phyloP scores from a whole-genome alignment of 768 basidiomycete species.

The Suillus fuscotomentosus region DNA sequence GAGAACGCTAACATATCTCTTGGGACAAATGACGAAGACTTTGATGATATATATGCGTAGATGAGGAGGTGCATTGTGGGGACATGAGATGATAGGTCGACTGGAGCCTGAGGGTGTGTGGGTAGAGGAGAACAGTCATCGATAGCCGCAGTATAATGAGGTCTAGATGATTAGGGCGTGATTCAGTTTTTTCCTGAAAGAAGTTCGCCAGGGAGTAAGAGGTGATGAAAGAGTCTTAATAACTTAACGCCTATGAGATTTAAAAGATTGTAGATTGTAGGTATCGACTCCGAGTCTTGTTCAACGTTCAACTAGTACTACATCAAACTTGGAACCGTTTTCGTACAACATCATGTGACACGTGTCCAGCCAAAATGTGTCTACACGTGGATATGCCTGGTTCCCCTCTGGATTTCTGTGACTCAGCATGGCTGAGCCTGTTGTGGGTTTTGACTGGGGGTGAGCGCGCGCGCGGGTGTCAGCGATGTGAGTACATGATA shows the following conservation, averaged over 20 bases:
- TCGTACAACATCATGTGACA: too few relatives aligned
- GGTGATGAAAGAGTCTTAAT: conserved; percentile 16
- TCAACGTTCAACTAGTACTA: too few relatives aligned
- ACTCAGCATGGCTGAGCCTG: too few relatives aligned
- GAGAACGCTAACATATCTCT: conserved; percentile 13
- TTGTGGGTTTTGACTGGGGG: too few relatives aligned
- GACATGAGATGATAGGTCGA: conserved; percentile 50
- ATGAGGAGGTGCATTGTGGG: conserved; percentile 71
- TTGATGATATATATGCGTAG: conserved; percentile 65
- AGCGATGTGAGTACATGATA: too few relatives aligned
- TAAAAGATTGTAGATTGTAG: conserved; percentile 10
- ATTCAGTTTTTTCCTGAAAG: conserved; percentile 14
- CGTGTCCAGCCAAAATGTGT: too few relatives aligned
- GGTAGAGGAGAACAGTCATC: conserved; percentile 17
- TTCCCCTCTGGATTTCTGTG: too few relatives aligned
- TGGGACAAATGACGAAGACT: conserved; percentile 48
- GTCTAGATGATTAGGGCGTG: conserved; percentile 20
- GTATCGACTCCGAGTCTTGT: conserved; percentile 21
- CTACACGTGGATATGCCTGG: too few relatives aligned
- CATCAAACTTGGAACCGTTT: too few relatives aligned
- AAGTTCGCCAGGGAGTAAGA: conserved; percentile 27
- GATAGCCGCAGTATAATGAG: conserved; percentile 16
- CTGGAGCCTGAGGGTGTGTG: conserved; percentile 23
- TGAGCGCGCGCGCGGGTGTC: too few relatives aligned
- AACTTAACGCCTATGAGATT: conserved; percentile 14